phyloP scores from a whole-genome alignment of 2,329 filamentous ascomycete species.

The Ramularia endophylla region DNA sequence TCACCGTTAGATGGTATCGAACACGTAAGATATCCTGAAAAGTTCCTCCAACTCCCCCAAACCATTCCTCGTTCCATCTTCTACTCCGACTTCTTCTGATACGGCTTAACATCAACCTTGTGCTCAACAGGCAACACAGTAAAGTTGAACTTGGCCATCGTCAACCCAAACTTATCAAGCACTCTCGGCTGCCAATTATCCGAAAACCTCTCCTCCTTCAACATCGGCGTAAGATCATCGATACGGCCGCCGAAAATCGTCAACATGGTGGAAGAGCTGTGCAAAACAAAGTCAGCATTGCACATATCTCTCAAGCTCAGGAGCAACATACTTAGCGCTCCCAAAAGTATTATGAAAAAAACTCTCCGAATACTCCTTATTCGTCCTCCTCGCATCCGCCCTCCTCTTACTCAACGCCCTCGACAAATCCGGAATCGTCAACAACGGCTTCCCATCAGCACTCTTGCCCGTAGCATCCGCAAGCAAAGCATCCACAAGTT shows the following conservation, averaged over 20 bases:
- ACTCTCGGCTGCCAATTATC: slow-evolving; percentile 39
- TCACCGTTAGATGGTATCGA: too few species aligned
- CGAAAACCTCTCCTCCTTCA: slow-evolving; percentile 36
- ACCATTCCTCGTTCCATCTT: too few species aligned
- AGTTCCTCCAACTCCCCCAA: too few species aligned
- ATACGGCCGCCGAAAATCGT: slow-evolving; percentile 37
- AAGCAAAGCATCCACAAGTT: slow-evolving; percentile 32
- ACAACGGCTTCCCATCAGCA: slow-evolving; percentile 19
- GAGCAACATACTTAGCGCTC: slow-evolving; percentile 26
- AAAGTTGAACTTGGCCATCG: slow-evolving; percentile 39
- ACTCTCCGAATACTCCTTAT: slow-evolving; percentile 29
- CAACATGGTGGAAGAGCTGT: slow-evolving; percentile 38
- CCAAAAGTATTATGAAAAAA: slow-evolving; percentile 37
- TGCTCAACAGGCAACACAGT: slow-evolving; percentile 37
- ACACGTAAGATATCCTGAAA: too few species aligned
- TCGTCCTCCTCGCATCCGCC: slow-evolving; percentile 31
- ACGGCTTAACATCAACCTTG: slow-evolving; percentile 31
- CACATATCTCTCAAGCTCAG: neutral
- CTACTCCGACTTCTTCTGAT: slow-evolving; percentile 10
- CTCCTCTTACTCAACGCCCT: slow-evolving; percentile 30
- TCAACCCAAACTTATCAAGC: slow-evolving; percentile 33
- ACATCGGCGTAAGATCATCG: slow-evolving; percentile 35
- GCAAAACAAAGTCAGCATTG: neutral
- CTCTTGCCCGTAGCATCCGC: slow-evolving; percentile 31
- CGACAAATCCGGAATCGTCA: slow-evolving; percentile 36